Percentiles rank a stretch among this genome's conserved stretches.
Evolutionary conservation across 352 stramenopile genomes (phyloP).

Genomic region (Phytophthora sp.): DNA sequence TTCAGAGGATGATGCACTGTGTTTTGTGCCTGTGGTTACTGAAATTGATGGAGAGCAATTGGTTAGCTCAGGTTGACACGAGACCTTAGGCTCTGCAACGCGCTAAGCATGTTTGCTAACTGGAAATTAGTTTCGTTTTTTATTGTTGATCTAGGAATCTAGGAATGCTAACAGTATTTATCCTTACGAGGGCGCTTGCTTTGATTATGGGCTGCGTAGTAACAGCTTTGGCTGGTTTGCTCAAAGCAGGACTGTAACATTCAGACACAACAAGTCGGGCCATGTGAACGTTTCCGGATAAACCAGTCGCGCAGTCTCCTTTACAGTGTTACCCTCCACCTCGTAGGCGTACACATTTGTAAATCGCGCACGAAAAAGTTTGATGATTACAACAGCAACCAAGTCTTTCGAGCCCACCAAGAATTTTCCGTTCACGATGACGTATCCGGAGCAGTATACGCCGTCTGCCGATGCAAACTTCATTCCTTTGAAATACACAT

Average conservation of each 20-base stretch:
- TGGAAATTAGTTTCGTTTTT: too few species aligned
- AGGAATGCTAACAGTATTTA: too few species aligned
- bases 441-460: slow-evolving; percentile 38
- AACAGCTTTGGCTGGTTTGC: too few species aligned
- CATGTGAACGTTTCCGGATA: slow-evolving; percentile 34
- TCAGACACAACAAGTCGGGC: slow-evolving; percentile 19
- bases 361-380: slow-evolving; percentile 25
- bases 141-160: too few species aligned
- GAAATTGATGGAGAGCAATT: too few species aligned
- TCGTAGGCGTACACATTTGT: slow-evolving; percentile 38
- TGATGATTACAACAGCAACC: slow-evolving; percentile 33
- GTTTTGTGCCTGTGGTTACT: too few species aligned
- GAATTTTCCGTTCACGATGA: slow-evolving; percentile 40
- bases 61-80: too few species aligned
- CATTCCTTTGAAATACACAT: slow-evolving; percentile 34
- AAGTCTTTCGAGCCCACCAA: slow-evolving; percentile 37
- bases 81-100: too few species aligned
- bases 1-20: slow-evolving; percentile 1
- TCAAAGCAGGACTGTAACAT: slow-evolving; percentile 18
- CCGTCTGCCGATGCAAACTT: slow-evolving; percentile 41
- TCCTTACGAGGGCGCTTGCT: too few species aligned
- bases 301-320: slow-evolving; percentile 34
- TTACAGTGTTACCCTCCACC: slow-evolving; percentile 33
- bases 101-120: too few species aligned
- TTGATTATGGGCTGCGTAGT: too few species aligned